Conservation (phyloP, 2,329 filamentous ascomycete species). For the Alternaria sp. region DNA sequence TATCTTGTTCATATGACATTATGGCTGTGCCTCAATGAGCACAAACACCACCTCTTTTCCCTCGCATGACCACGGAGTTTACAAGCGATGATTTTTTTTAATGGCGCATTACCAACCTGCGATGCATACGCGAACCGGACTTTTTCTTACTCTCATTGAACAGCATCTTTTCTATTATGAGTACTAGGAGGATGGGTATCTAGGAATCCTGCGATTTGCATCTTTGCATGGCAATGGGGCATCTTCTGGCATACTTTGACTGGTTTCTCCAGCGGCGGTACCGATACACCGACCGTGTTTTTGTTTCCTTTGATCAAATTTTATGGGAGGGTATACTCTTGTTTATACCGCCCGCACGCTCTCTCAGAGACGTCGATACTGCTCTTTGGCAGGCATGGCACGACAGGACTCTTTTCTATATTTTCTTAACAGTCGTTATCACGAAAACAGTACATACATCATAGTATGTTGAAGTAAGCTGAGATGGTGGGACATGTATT, state of each 20-base stretch:
- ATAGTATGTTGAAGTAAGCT: slow-evolving; percentile 6
- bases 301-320: slow-evolving; percentile 25
- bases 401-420: slow-evolving; percentile 11
- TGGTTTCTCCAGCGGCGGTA: slow-evolving; percentile 26
- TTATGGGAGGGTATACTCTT: slow-evolving; percentile 17
- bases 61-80: slow-evolving; percentile 51
- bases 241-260: slow-evolving; percentile 42
- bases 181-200: slow-evolving; percentile 41
- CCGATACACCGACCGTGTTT: slow-evolving; percentile 22
- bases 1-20: slow-evolving; percentile 47
- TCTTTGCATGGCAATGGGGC: slow-evolving; percentile 20
- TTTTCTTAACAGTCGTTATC: slow-evolving; percentile 23
- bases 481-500: slow-evolving; percentile 11
- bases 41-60: slow-evolving; percentile 31
- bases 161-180: slow-evolving; percentile 31
- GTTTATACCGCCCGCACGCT: slow-evolving; percentile 14
- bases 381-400: slow-evolving; percentile 11
- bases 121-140: slow-evolving; percentile 45
- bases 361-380: slow-evolving; percentile 10
- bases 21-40: slow-evolving; percentile 37
- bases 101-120: slow-evolving; percentile 46
- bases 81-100: slow-evolving; percentile 43
- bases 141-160: slow-evolving; percentile 41
- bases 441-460: slow-evolving; percentile 13
- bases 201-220: slow-evolving; percentile 28